Conservation (phyloP, 148 eudicot genomes). For the Vaccinium darrowii region DNA sequence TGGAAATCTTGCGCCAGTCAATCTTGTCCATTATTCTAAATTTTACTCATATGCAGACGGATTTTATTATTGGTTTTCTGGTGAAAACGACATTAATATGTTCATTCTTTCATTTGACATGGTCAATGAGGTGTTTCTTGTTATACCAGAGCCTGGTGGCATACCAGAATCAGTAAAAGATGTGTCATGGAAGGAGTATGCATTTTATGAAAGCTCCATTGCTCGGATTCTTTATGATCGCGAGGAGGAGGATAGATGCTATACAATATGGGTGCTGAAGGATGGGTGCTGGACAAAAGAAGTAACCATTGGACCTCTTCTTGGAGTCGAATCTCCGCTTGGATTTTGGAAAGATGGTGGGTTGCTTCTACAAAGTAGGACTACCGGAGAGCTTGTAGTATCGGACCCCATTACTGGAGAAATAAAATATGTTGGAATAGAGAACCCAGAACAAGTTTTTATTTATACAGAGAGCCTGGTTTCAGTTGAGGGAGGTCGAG, state of each 20-base stretch:
- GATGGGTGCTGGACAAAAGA: neutral
- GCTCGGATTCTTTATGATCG: neutral
- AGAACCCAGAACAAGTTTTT: neutral
- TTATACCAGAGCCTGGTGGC: neutral
- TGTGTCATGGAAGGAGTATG: too few species aligned
- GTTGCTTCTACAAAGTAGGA: neutral
- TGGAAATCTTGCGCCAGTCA: neutral
- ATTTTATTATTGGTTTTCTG: neutral
- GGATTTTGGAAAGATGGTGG: slow-evolving; percentile 5
- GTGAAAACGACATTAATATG: neutral
- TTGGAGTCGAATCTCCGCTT: neutral
- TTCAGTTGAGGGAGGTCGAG: neutral
- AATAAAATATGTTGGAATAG: neutral
- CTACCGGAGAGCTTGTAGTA: neutral
- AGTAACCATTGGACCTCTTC: slow-evolving; percentile 7
- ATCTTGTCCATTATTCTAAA: neutral
- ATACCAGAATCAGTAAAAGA: neutral
- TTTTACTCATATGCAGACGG: neutral
- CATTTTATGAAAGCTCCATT: neutral
- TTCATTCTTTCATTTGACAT: neutral
- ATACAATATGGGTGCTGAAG: slow-evolving; percentile 4
- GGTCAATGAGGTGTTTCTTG: neutral
- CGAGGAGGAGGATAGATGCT: neutral
- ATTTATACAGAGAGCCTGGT: neutral
- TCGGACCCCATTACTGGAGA: neutral